Conservation (phyloP, 2,329 filamentous ascomycete genomes). For the Alternaria novae-zelandiae region DNA sequence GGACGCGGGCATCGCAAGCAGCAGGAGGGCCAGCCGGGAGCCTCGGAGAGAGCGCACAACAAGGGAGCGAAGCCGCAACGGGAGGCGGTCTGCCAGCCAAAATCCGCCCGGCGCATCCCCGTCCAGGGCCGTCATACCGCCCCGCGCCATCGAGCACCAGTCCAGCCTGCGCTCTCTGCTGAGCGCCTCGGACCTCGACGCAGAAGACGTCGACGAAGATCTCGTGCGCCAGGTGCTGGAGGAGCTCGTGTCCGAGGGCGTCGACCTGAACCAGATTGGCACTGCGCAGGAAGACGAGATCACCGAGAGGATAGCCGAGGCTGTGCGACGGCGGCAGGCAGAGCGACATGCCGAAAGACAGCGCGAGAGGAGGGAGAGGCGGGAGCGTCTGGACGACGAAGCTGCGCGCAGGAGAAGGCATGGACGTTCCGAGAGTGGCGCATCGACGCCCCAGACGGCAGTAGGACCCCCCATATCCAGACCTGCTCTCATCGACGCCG, state of each 20-base stretch:
- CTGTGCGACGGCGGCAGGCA: slow-evolving; percentile 78
- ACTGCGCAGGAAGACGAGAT: slow-evolving; percentile 85
- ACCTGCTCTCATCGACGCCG: slow-evolving; percentile 55
- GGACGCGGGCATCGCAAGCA: slow-evolving; percentile 63
- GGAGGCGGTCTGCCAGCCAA: slow-evolving; percentile 38
- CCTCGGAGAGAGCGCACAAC: slow-evolving; percentile 40
- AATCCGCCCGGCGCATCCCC: slow-evolving; percentile 29
- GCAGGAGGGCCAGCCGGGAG: slow-evolving; percentile 50
- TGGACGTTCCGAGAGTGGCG: slow-evolving; percentile 43
- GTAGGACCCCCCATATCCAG: slow-evolving; percentile 54
- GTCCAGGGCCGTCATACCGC: slow-evolving; percentile 31
- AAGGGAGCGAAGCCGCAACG: slow-evolving; percentile 49
- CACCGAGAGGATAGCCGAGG: slow-evolving; percentile 87
- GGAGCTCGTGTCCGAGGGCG: slow-evolving; percentile 84
- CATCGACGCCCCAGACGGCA: slow-evolving; percentile 40
- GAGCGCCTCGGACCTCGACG: slow-evolving; percentile 77
- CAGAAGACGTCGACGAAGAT: slow-evolving; percentile 81
- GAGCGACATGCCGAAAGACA: slow-evolving; percentile 65
- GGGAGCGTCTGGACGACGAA: slow-evolving; percentile 44
- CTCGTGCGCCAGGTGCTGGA: slow-evolving; percentile 88
- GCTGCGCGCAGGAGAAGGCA: slow-evolving; percentile 39
- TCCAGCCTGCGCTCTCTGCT: slow-evolving; percentile 85
- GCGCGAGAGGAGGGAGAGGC: slow-evolving; percentile 49
- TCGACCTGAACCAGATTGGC: slow-evolving; percentile 88
- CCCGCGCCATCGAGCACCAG: slow-evolving; percentile 81